phyloP scores from a whole-genome alignment of 1,139 yeast genomes.

The Yamadazyma siamensis region DNA sequence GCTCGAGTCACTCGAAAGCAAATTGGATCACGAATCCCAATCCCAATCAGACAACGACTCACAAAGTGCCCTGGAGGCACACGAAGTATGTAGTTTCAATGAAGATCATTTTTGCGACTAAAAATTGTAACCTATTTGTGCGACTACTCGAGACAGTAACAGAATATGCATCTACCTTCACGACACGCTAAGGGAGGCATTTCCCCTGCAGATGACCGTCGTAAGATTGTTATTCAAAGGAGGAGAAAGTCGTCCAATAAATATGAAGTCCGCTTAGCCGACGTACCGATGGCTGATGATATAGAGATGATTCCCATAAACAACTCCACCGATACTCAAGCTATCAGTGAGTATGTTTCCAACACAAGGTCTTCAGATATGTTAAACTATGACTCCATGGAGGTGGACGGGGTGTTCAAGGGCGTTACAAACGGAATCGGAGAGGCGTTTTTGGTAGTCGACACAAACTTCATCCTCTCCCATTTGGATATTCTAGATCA shows the following conservation, averaged over 20 bases:
- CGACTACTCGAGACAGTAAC: no score
- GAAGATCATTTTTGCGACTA: no score
- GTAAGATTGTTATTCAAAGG: no score
- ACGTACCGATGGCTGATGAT: no score
- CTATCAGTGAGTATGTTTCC: conserved; percentile 42
- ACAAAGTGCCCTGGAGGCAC: no score
- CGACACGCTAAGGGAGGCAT: conserved; percentile 44
- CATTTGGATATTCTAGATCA: conserved; percentile 57
- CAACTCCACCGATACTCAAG: conserved; percentile 41
- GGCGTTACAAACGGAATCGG: conserved; percentile 19
- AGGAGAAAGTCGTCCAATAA: no score
- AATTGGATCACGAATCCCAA: no score
- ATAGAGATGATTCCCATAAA: conserved; percentile 52
- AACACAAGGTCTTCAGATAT: conserved; percentile 15
- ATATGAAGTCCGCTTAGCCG: no score
- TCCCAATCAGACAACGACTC: no score
- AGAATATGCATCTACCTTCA: conserved; percentile 33
- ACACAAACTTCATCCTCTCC: conserved; percentile 73
- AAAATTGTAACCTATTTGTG: no score
- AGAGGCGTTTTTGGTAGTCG: conserved; percentile 53
- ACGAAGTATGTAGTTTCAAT: no score
- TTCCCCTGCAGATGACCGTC: conserved; percentile 23
- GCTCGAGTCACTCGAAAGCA: no score
- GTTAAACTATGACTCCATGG: conserved; percentile 16
- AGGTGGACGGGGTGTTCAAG: conserved; percentile 13